A percentile compares a stretch with the other conserved stretches of the same genome.
Conservation (phyloP, 129 eudicot species). For the Flaveria ramosissima region DNA sequence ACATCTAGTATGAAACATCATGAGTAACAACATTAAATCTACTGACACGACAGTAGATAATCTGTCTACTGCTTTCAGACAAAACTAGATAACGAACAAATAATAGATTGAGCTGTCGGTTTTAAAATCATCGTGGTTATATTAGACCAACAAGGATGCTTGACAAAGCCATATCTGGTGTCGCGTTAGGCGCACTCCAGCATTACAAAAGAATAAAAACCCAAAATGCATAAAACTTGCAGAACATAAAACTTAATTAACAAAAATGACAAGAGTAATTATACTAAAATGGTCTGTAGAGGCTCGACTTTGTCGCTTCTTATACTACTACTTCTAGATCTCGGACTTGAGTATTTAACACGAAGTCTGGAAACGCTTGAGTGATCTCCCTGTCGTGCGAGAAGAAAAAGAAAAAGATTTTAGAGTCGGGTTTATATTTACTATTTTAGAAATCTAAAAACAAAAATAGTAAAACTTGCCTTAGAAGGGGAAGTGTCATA, state of each 20-base stretch:
- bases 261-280: neutral
- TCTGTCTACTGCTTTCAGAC: too few relatives aligned
- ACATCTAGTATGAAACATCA: too few relatives aligned
- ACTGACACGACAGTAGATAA: too few relatives aligned
- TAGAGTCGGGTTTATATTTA: neutral
- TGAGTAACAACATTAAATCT: too few relatives aligned
- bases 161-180: too few relatives aligned
- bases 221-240: neutral
- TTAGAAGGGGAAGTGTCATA: constrained; percentile 78
- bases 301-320: neutral
- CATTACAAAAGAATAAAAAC: neutral
- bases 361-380: constrained; percentile 74
- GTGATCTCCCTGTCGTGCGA: constrained; percentile 64
- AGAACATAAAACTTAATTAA: neutral
- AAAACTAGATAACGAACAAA: too few relatives aligned
- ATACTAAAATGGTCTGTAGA: neutral
- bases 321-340: constrained; percentile 52
- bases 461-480: constrained; percentile 35
- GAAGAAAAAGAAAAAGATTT: neutral
- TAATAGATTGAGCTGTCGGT: too few relatives aligned
- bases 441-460: too few relatives aligned
- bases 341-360: constrained; percentile 56
- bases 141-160: too few relatives aligned
- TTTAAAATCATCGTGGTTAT: too few relatives aligned
- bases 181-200: too few relatives aligned